Conservation (phyloP, 805 yeast genomes). For the Saccharomycopsis sp. region DNA sequence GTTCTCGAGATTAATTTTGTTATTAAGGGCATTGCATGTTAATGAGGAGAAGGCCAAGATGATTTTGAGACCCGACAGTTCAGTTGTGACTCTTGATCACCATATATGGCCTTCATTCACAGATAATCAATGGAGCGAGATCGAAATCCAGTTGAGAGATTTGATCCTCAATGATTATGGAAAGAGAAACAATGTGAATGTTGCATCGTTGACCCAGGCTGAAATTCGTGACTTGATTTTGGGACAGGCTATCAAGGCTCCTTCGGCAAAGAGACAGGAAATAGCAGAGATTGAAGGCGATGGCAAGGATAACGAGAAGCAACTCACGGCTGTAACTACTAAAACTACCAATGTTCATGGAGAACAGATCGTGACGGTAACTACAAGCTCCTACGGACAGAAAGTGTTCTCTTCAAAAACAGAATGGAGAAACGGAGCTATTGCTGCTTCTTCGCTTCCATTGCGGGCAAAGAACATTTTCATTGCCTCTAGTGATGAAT, state of each 20-base stretch:
- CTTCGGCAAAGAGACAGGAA: constrained; percentile 73
- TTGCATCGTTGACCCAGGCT: constrained; percentile 81
- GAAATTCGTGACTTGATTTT: constrained; percentile 90
- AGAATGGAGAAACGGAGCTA: constrained; percentile 87
- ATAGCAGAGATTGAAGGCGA: constrained; percentile 55
- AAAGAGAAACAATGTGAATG: constrained; percentile 75
- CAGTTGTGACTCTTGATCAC: constrained; percentile 62
- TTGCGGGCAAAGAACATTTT: constrained; percentile 71
- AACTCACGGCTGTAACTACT: constrained; percentile 71
- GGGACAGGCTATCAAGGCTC: constrained; percentile 90
- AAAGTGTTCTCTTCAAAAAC: constrained; percentile 74
- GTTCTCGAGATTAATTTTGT: constrained; percentile 75
- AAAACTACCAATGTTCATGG: constrained; percentile 90
- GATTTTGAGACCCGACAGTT: constrained; percentile 68
- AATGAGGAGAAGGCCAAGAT: constrained; percentile 70
- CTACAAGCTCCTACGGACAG: constrained; percentile 85
- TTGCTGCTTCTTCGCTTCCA: constrained; percentile 67
- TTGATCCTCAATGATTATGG: constrained; percentile 81
- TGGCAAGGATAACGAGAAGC: constrained; percentile 39
- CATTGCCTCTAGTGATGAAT: constrained; percentile 59
- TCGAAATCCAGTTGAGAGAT: constrained; percentile 84
- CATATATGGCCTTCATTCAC: constrained; percentile 91
- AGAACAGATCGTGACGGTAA: constrained; percentile 89
- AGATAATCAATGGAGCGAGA: constrained; percentile 87
- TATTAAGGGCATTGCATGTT: constrained; percentile 77